phyloP scores from a whole-genome alignment of 164 flowering plant species.

The Chimonanthus salicifolius region DNA sequence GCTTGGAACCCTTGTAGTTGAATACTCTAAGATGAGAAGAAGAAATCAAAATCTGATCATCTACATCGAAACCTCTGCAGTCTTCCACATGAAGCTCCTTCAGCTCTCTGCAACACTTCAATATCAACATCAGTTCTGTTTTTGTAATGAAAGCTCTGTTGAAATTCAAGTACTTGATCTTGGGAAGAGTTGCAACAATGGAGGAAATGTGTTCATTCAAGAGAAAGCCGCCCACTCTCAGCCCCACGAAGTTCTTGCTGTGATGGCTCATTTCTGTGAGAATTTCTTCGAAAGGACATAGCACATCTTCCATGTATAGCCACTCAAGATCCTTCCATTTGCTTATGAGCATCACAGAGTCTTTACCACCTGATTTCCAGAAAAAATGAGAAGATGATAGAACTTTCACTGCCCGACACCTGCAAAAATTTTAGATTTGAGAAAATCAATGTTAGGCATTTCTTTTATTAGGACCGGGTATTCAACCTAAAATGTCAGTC shows the following conservation, averaged over 20 bases:
- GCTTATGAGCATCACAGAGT: background rate
- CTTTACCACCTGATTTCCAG: background rate
- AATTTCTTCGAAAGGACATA: background rate
- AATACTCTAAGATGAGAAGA: conserved; percentile 7
- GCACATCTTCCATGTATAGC: background rate
- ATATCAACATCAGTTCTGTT: conserved; percentile 3
- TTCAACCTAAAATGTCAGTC: too few relatives aligned
- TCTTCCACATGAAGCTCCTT: conserved; percentile 1
- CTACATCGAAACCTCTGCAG: conserved; percentile 6
- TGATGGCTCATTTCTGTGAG: conserved; percentile 3
- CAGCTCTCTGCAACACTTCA: conserved; percentile 15
- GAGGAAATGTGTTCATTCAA: background rate
- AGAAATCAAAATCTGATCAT: conserved; percentile 7
- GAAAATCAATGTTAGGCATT: too few relatives aligned
- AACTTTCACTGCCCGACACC: conserved; percentile 1
- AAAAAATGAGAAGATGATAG: background rate
- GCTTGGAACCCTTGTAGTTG: background rate
- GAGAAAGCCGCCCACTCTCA: conserved; percentile 1
- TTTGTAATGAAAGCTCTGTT: background rate
- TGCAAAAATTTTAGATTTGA: background rate
- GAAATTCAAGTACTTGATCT: conserved; percentile 8
- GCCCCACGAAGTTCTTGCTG: conserved; percentile 10
- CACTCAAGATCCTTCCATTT: conserved; percentile 9
- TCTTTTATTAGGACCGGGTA: too few relatives aligned
- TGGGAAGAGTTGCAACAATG: conserved; percentile 5